These are phyloP conservation scores for Infundibulicybe gibba DNA, from an alignment of 768 basidiomycete genomes.

Conservation along the genomic window DNA sequence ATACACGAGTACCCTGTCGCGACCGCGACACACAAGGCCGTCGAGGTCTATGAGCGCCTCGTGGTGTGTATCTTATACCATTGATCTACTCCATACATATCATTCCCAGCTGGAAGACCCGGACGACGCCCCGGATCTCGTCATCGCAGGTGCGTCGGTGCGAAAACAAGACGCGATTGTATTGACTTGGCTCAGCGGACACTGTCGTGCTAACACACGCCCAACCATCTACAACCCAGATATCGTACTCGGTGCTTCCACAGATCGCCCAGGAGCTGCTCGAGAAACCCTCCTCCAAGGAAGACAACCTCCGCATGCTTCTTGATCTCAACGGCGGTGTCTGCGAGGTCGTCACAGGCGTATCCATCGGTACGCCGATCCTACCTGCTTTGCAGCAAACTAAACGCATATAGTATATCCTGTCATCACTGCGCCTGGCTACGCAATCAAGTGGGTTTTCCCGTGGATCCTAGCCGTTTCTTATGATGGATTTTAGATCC, in stretches of 20 bases:
- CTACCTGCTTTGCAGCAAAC: not conserved
- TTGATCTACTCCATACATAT: no score
- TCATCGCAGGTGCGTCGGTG: constrained; percentile 58
- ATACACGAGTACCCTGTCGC: constrained; percentile 73
- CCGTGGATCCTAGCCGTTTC: not conserved
- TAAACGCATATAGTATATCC: constrained; percentile 54
- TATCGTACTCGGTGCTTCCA: constrained; percentile 51
- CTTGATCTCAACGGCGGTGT: constrained; percentile 80
- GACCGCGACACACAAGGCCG: constrained; percentile 76
- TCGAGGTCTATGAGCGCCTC: constrained; percentile 86
- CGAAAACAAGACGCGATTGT: not conserved
- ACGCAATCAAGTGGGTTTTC: constrained; percentile 55
- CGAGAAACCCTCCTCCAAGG: constrained; percentile 82
- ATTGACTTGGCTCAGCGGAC: constrained; percentile 57
- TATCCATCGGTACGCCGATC: constrained; percentile 62
- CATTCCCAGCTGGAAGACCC: constrained; percentile 53
- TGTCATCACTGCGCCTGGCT: constrained; percentile 72
- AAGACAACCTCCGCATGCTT: constrained; percentile 85
- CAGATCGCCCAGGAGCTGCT: constrained; percentile 66
- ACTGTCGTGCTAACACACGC: constrained; percentile 89
- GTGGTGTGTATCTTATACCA: constrained; percentile 40
- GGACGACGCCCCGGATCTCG: constrained; percentile 74
- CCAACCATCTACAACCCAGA: constrained; percentile 54
- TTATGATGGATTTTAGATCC: constrained; percentile 40
- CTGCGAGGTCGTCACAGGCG: constrained; percentile 92